Percentiles rank a stretch among this genome's conserved stretches.
Conservation (phyloP, 805 yeast genomes). For the Pichia ethanolica region DNA sequence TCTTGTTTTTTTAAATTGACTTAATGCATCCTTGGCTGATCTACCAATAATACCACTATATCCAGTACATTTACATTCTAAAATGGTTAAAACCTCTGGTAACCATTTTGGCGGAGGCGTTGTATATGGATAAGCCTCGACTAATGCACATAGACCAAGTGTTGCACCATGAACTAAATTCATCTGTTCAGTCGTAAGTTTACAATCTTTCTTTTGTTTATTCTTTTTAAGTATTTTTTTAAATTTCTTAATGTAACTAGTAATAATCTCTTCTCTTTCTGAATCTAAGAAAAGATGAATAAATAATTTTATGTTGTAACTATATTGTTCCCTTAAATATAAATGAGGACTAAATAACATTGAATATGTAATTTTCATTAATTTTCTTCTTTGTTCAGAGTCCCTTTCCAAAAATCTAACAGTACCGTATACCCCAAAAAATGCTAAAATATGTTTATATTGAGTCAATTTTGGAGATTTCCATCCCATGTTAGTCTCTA, state of each 20-base stretch:
- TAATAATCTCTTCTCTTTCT: conserved; percentile 36
- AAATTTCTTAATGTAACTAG: conserved; percentile 36
- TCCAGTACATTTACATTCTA: conserved; percentile 66
- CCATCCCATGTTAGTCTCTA: conserved; percentile 33
- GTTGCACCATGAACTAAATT: conserved; percentile 73
- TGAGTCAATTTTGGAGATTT: conserved; percentile 50
- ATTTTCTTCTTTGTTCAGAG: conserved; percentile 35
- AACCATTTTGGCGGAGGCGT: conserved; percentile 93
- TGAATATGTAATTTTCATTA: conserved; percentile 45
- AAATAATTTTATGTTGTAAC: conserved; percentile 70
- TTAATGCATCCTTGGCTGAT: conserved; percentile 72
- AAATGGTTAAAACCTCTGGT: conserved; percentile 58
- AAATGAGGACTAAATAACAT: conserved; percentile 56
- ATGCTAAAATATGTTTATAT: conserved; percentile 55
- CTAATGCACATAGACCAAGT: conserved; percentile 79
- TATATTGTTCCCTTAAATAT: conserved; percentile 69
- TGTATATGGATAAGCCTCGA: conserved; percentile 81
- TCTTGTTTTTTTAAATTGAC: conserved; percentile 83
- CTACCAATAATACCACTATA: conserved; percentile 75
- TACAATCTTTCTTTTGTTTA: conserved; percentile 23
- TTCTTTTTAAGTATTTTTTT: conserved; percentile 34
- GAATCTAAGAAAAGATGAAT: conserved; percentile 55
- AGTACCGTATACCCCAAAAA: conserved; percentile 64
- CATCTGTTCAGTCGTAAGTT: conserved; percentile 34
- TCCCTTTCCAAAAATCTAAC: conserved; percentile 54